phyloP scores from a whole-genome alignment of 129 eudicot genomes.

The Flaveria bidentis region DNA sequence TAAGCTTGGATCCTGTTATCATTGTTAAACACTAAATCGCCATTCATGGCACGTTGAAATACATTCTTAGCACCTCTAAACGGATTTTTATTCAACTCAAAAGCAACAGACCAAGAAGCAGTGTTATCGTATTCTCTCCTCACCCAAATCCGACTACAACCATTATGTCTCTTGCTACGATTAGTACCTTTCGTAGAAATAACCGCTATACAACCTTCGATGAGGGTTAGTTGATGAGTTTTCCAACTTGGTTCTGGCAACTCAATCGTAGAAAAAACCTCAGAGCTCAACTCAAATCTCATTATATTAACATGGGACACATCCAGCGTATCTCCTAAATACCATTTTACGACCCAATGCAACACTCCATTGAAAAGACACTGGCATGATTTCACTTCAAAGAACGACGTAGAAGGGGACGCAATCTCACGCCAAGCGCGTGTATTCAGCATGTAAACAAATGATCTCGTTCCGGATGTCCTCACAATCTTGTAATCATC shows the following conservation, averaged over 20 bases:
- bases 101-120: slow-evolving; percentile 10
- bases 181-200: neutral
- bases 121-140: neutral
- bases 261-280: slow-evolving; percentile 8
- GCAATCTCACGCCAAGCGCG: neutral
- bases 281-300: slow-evolving; percentile 12
- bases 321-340: neutral
- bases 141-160: slow-evolving; percentile 1
- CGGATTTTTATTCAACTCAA: neutral
- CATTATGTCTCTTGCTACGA: no score
- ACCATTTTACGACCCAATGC: neutral
- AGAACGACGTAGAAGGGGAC: neutral
- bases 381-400: neutral
- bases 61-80: neutral
- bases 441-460: slow-evolving; percentile 4
- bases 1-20: neutral
- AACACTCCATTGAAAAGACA: slow-evolving; percentile 19
- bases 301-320: neutral
- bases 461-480: neutral
- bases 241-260: slow-evolving; percentile 4
- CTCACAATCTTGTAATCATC: slow-evolving; percentile 18
- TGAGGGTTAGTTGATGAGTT: neutral
- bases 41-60: neutral
- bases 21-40: neutral
- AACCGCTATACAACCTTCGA: slow-evolving; percentile 12